Evolutionary conservation across 2,329 filamentous ascomycete genomes (phyloP).

Genomic region (Calonectria multiphialidica): DNA sequence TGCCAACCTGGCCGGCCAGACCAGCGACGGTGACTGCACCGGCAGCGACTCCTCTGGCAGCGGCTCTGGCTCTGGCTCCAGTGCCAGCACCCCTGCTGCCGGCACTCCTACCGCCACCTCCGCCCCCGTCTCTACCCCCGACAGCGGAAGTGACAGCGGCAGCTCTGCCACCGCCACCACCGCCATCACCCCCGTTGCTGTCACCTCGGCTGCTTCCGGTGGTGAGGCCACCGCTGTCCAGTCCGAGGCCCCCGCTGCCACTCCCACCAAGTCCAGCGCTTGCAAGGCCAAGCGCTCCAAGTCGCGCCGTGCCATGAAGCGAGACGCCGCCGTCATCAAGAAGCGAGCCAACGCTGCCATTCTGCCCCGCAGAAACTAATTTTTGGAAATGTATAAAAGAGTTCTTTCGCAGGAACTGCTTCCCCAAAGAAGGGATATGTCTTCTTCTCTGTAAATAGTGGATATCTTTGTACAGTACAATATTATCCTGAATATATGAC

Average conservation of each 20-base stretch:
- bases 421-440: constrained; percentile 26
- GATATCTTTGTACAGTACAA: constrained; percentile 22
- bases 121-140: constrained; percentile 15
- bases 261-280: constrained; percentile 20
- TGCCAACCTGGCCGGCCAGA: constrained; percentile 49
- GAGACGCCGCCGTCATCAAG: constrained; percentile 7
- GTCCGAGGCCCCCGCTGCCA: constrained; percentile 18
- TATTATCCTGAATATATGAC: constrained; percentile 11
- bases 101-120: constrained; percentile 20
- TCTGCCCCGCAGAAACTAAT: not conserved
- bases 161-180: constrained; percentile 21
- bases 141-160: not conserved
- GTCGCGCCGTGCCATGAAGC: constrained; percentile 21
- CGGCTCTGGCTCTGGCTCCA: constrained; percentile 26
- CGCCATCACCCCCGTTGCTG: constrained; percentile 26
- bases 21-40: constrained; percentile 52
- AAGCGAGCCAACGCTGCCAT: not conserved
- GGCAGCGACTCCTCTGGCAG: constrained; percentile 42
- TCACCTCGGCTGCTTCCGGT: constrained; percentile 21
- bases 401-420: constrained; percentile 25
- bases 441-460: constrained; percentile 43
- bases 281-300: constrained; percentile 33
- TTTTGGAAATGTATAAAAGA: constrained; percentile 5
- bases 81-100: constrained; percentile 2
- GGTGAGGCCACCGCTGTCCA: constrained; percentile 17